Base-by-base conservation (phyloP, 2,329 filamentous ascomycete species). In the Fusarium sp. region DNA sequence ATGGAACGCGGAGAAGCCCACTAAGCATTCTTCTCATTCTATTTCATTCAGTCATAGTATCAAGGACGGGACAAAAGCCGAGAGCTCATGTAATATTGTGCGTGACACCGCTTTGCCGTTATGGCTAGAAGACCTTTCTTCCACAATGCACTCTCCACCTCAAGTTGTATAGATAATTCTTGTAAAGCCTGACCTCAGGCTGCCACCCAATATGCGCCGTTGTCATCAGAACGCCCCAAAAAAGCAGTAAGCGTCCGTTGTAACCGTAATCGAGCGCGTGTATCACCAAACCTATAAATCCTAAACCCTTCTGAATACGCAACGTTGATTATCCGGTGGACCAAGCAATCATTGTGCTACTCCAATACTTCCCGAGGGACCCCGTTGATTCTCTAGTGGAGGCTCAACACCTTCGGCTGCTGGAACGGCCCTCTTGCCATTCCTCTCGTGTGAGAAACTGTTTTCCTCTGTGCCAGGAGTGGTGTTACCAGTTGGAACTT, bases 191-290 rank as follows among this genome's bases (percentile, higher is more conserved):
- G 44, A 19, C 42, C 17, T 39, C 10, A 46, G 57, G 45, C 46
- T 56, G 21, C 24, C 66, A 70, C 40, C 46, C 62, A 38, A 54
- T 34, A 47, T 64, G 26, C 67, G 62, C 62, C 67, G 6, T 55
- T 22, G 22, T 51, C 53, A n/a, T 45, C 21, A 39, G n/a, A 57
- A 70, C 67, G 50, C 67, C 67, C 40, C 36, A 9, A n/a, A 39
- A 42, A 63, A 47, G 31, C 24, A 56, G 51, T 38, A 54, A 53
- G 47, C 28, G 33, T 36, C 49, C 62, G 24, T 42, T 14, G 10
- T 39, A 53, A 39, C 26, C 46, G 40, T 47, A 55, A 34, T 56
- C 24, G 45, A 38, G 14, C 38, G 45, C 51, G 33, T 43, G n/a
- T 38, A 46, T 63, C 26, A 34, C 21, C 24, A 58, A 55, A 56